Evolutionary conservation across 2,329 filamentous ascomycete genomes (phyloP).

Genomic region (Pyrenochaeta sp.): DNA sequence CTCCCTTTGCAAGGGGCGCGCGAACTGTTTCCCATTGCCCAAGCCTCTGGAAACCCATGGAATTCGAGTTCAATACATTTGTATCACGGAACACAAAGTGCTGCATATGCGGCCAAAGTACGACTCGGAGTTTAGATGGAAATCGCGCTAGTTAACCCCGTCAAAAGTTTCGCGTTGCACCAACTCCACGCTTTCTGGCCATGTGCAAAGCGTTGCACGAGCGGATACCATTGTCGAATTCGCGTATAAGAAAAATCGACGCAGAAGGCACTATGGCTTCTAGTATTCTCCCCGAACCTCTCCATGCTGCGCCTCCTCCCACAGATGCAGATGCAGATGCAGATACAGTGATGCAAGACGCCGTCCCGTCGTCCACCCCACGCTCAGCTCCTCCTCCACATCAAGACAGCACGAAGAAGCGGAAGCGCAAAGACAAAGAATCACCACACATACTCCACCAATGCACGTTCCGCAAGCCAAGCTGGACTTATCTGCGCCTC

Average conservation of each 20-base stretch:
- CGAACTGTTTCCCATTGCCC: too few relatives aligned
- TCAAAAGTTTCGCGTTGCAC: constrained; percentile 27
- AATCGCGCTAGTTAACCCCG: constrained; percentile 30
- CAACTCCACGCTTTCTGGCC: not conserved
- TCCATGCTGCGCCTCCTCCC: not conserved
- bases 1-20: too few relatives aligned
- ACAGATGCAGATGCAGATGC: not conserved
- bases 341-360: not conserved
- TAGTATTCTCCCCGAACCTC: not conserved
- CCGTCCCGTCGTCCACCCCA: not conserved
- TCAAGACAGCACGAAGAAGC: constrained; percentile 8
- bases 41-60: too few relatives aligned
- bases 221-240: too few relatives aligned
- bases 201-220: too few relatives aligned
- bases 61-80: too few relatives aligned
- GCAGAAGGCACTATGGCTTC: too few relatives aligned
- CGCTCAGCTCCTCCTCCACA: too few relatives aligned
- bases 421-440: constrained; percentile 25
- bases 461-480: constrained; percentile 50
- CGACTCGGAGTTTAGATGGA: too few relatives aligned
- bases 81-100: too few relatives aligned
- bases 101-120: too few relatives aligned
- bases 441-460: constrained; percentile 37
- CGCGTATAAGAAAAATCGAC: too few relatives aligned
- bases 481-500: constrained; percentile 55